Percentiles rank a stretch among this genome's conserved stretches.
phyloP scores from a whole-genome alignment of 1,284 basidiomycete species.

The Flammula alnicola region DNA sequence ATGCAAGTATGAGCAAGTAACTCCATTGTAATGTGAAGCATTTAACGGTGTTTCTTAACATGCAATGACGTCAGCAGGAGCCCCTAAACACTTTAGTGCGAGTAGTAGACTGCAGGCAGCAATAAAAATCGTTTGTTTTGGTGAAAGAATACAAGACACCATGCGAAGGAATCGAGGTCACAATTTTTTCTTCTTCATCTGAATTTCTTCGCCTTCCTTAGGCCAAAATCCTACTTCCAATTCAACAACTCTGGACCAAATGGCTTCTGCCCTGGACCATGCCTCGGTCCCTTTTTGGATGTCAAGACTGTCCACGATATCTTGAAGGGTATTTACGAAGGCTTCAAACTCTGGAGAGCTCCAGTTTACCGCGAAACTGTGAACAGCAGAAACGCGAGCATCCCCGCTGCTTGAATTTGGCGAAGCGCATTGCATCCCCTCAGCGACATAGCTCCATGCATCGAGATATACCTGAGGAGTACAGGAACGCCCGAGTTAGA shows the following conservation, averaged over 20 bases:
- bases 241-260: slow-evolving; percentile 63
- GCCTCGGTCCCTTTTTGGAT: slow-evolving; percentile 43
- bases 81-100: too few species aligned
- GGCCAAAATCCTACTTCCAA: slow-evolving; percentile 70
- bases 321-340: slow-evolving; percentile 62
- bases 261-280: slow-evolving; percentile 52
- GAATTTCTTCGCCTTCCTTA: slow-evolving; percentile 32
- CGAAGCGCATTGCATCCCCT: slow-evolving; percentile 27
- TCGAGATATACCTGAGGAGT: slow-evolving; percentile 57
- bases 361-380: slow-evolving; percentile 67
- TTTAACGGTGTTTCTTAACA: too few species aligned
- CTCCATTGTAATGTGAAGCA: neutral
- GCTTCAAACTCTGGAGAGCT: slow-evolving; percentile 61
- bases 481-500: neutral
- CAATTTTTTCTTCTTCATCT: slow-evolving; percentile 4
- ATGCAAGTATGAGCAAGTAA: neutral
- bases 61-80: too few species aligned
- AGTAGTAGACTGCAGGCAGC: too few species aligned
- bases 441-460: slow-evolving; percentile 66
- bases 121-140: too few species aligned
- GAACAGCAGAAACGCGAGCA: slow-evolving; percentile 41
- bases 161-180: neutral
- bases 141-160: too few species aligned
- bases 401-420: slow-evolving; percentile 13
- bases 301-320: slow-evolving; percentile 56